Percentiles rank a stretch among this genome's conserved stretches.
Conservation (phyloP, 2,329 filamentous ascomycete species). For the Neodidymelliopsis sp. region DNA sequence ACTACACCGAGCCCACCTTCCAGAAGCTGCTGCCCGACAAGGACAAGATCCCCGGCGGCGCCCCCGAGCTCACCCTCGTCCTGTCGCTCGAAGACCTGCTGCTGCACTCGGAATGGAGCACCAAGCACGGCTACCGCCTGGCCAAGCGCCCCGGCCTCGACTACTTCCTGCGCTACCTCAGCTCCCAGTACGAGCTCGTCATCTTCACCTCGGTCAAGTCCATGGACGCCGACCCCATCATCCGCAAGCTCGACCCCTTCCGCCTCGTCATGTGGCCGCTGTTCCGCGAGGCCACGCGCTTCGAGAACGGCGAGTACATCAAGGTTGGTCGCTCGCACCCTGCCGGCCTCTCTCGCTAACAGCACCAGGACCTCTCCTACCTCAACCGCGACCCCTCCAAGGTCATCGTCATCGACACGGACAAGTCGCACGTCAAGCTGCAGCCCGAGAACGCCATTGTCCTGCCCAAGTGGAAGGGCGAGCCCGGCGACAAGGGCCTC, state of each 20-base stretch:
- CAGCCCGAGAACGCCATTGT: conserved; percentile 98
- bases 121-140: conserved; percentile 92
- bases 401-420: conserved; percentile 92
- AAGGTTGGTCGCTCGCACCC: conserved; percentile 68
- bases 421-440: conserved; percentile 78
- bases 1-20: conserved; percentile 96
- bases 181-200: conserved; percentile 97
- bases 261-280: conserved; percentile 94
- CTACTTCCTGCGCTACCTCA: conserved; percentile 96
- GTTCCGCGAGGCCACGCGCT: conserved; percentile 95
- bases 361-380: conserved; percentile 84
- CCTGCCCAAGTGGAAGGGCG: conserved; percentile 87
- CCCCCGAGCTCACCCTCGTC: conserved; percentile 90
- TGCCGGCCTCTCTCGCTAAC: conserved; percentile 19
- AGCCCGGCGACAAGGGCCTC: conserved; percentile 82
- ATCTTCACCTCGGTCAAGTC: conserved; percentile 91
- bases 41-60: conserved; percentile 63
- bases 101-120: conserved; percentile 92
- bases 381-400: conserved; percentile 96
- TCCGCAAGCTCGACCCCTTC: conserved; percentile 94
- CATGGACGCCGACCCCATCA: conserved; percentile 82
- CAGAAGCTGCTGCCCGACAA: conserved; percentile 87
- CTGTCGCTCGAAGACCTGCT: conserved; percentile 92
- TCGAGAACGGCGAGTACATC: conserved; percentile 93
- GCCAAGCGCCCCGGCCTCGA: conserved; percentile 95